These are phyloP conservation scores for Neofusicoccum sp. DNA, from an alignment of 2,329 filamentous ascomycete genomes.

Conservation along the genomic window DNA sequence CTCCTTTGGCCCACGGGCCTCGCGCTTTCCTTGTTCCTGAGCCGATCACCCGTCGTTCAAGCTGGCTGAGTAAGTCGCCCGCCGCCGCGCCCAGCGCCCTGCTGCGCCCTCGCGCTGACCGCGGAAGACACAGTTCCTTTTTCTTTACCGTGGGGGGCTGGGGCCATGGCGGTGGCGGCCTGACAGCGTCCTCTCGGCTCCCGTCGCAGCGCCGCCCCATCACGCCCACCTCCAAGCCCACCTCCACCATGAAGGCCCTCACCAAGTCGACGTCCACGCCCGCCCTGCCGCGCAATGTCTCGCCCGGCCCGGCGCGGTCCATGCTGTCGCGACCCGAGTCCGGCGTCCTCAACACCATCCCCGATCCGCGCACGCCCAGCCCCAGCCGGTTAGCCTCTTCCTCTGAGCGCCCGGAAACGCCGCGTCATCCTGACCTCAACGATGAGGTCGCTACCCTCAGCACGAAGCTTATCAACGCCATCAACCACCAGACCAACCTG, in stretches of 20 bases:
- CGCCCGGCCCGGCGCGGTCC: constrained; percentile 9
- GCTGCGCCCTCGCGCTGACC: constrained; percentile 24
- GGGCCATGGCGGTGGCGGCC: constrained; percentile 32
- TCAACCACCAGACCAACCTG: constrained; percentile 91
- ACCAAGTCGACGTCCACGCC: constrained; percentile 42
- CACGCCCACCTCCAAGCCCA: constrained; percentile 32
- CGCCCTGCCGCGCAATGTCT: constrained; percentile 32
- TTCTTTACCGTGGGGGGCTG: constrained; percentile 40
- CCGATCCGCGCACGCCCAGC: constrained; percentile 53
- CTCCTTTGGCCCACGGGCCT: constrained; percentile 19
- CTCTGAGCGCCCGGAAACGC: constrained; percentile 42
- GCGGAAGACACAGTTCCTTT: constrained; percentile 27
- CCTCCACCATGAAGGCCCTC: constrained; percentile 36
- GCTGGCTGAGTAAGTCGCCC: constrained; percentile 33
- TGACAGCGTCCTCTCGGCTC: constrained; percentile 36
- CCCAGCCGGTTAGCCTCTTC: constrained; percentile 28
- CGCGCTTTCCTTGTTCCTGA: constrained; percentile 19
- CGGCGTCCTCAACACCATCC: constrained; percentile 69
- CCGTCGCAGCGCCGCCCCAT: constrained; percentile 36
- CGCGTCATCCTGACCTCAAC: constrained; percentile 62
- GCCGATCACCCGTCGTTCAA: constrained; percentile 18
- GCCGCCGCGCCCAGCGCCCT: constrained; percentile 3
- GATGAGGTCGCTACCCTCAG: constrained; percentile 86
- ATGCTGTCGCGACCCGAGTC: constrained; percentile 47
- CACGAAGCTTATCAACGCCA: constrained; percentile 94